Conservation (phyloP, 768 basidiomycete species). For the Hypsizygus marmoreus region DNA sequence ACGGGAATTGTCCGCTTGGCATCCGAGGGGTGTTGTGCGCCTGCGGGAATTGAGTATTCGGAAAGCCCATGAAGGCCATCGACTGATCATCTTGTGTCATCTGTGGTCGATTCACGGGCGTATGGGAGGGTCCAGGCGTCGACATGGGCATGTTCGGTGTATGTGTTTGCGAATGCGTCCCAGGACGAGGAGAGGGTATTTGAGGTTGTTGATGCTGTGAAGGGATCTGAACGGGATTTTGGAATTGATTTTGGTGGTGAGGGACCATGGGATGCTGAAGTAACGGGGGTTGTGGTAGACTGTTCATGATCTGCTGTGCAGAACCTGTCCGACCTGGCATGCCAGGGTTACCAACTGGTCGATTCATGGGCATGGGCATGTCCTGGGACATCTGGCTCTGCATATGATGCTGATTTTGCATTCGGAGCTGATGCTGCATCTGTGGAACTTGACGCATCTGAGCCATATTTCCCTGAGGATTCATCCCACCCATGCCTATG, state of each 20-base stretch:
- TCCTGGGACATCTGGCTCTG: constrained; percentile 38
- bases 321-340: constrained; percentile 48
- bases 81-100: constrained; percentile 47
- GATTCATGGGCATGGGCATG: constrained; percentile 38
- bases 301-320: constrained; percentile 51
- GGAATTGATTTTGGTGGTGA: constrained; percentile 39
- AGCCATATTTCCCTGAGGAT: constrained; percentile 43
- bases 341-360: constrained; percentile 39
- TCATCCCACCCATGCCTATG: constrained; percentile 47
- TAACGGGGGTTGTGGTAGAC: constrained; percentile 38
- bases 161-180: constrained; percentile 38
- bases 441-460: constrained; percentile 37
- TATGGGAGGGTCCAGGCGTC: constrained; percentile 39
- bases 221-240: constrained; percentile 36
- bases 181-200: constrained; percentile 42
- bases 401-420: constrained; percentile 16
- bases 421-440: constrained; percentile 46
- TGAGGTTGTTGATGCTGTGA: constrained; percentile 40
- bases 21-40: constrained; percentile 35
- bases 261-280: constrained; percentile 31
- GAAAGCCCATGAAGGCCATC: constrained; percentile 46
- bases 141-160: constrained; percentile 42
- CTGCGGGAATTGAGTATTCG: constrained; percentile 31
- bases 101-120: constrained; percentile 40
- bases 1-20: constrained; percentile 34